Base-by-base conservation (phyloP, 2,329 filamentous ascomycete species). In the Fusarium chuoi region DNA sequence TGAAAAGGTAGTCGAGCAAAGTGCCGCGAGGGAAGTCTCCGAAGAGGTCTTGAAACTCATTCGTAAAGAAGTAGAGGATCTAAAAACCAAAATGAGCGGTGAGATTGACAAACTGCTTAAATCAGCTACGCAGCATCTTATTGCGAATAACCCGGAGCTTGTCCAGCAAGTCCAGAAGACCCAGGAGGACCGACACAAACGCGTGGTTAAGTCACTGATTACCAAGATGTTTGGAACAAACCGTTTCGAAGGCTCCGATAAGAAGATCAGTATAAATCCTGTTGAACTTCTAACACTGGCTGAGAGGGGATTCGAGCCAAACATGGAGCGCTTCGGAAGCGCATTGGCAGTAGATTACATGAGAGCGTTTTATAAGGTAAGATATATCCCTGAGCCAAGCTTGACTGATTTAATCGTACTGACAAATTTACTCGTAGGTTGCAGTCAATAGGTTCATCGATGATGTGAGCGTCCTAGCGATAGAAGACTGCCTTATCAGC, bases 281-380 rank as follows among this genome's bases (percentile, higher is more conserved):
- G 3, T 52, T 7, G 24, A 65, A n/a, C 39, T 41, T 1, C 59
- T 68, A 3, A 5, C 35, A 5, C 15, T 72, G 11, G 36, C 38
- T 4, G 9, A 10, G 9, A 11, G 18, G 3, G 42, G 28, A 4
- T 24, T 59, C 11, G 69, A 75, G 14, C 46, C 68, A 12, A 75
- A 84, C 36, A 81, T 83, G 71, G 73, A 79, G 20, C 65, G 65
- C 3, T 79, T 78, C 58, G 77, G 61, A 18, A 64, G 78, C 26
- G 79, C 80, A 38, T 74, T 78, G 17, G 79, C 82, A 46, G 81
- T 85, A 3, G 83, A 85, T 54, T 81, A 76, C 24, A 78, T 84
- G 71, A 75, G 81, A 39, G 83, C 83, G 0, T 86, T 84, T 60
- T 86, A 86, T 61, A 79, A 85, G 77, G 84, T 80, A 77, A 30